Conservation (phyloP, 139 green algal genomes). For the Chlorella sorokiniana region DNA sequence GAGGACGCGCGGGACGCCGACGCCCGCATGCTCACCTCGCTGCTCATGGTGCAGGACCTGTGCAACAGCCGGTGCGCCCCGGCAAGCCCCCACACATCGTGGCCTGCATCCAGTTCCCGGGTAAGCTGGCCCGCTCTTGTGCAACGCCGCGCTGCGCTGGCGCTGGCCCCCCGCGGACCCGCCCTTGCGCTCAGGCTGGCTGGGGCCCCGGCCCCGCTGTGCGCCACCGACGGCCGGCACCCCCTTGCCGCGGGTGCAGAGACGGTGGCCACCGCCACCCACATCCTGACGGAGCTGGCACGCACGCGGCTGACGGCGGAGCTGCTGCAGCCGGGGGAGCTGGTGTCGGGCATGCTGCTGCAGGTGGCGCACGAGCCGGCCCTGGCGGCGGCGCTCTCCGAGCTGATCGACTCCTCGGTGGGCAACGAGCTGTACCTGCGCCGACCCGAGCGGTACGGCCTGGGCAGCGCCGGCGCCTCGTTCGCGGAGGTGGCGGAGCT, state of each 20-base stretch:
- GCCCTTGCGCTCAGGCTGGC: too few relatives aligned
- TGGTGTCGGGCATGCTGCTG: slow-evolving; percentile 48
- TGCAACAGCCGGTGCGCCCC: not conserved
- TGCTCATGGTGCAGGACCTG: slow-evolving; percentile 49
- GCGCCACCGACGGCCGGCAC: too few relatives aligned
- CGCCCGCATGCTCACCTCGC: slow-evolving; percentile 39
- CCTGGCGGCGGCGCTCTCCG: slow-evolving; percentile 23
- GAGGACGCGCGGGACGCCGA: slow-evolving; percentile 36
- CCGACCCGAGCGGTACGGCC: slow-evolving; percentile 33
- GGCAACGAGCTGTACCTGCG: slow-evolving; percentile 40
- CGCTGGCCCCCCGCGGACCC: too few relatives aligned
- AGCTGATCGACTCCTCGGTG: slow-evolving; percentile 30
- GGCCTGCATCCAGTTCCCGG: slow-evolving; percentile 15
- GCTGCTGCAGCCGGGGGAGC: slow-evolving; percentile 53
- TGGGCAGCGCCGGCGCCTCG: not conserved
- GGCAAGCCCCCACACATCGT: slow-evolving; percentile 35
- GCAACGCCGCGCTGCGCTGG: too few relatives aligned
- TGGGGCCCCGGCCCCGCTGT: too few relatives aligned
- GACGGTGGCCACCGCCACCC: slow-evolving; percentile 5
- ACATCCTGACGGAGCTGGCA: slow-evolving; percentile 44
- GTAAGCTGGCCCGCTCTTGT: too few relatives aligned
- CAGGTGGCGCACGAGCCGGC: slow-evolving; percentile 42
- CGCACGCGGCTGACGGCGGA: slow-evolving; percentile 38
- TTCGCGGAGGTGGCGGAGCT: slow-evolving; percentile 28
- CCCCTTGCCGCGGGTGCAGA: slow-evolving; percentile 14